Evolutionary conservation across 176 grass and related monocot species (phyloP).

Genomic region (Eleusine coracana): DNA sequence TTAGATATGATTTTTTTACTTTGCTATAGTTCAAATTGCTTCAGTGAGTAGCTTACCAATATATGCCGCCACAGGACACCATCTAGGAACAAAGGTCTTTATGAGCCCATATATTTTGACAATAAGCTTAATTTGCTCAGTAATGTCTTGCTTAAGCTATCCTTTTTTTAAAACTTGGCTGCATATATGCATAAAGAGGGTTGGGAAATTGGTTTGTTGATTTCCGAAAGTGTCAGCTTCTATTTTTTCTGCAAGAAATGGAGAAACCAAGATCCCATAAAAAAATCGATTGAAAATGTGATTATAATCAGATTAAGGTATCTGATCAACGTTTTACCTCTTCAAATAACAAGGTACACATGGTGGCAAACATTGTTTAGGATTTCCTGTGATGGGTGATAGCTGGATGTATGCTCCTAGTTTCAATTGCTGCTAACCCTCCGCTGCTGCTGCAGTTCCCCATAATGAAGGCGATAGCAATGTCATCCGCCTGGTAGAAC

Average conservation of each 20-base stretch:
- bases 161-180: no score
- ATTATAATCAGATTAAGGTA: slow-evolving; percentile 18
- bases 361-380: slow-evolving; percentile 24
- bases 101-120: no score
- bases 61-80: no score
- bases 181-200: no score
- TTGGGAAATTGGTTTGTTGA: not conserved
- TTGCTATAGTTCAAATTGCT: no score
- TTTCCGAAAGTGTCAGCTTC: not conserved
- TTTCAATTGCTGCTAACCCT: not conserved
- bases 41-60: no score
- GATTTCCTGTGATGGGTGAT: not conserved
- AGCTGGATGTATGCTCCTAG: not conserved
- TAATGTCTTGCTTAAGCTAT: no score
- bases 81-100: no score
- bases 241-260: not conserved
- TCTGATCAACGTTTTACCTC: slow-evolving; percentile 27
- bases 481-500: not conserved
- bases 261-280: not conserved
- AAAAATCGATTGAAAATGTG: not conserved
- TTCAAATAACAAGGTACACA: slow-evolving; percentile 33
- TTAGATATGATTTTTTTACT: not conserved
- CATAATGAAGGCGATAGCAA: not conserved
- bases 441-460: not conserved
- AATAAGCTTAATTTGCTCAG: no score